phyloP scores from a whole-genome alignment of 345 rosid genomes.

The Nasturtium officinale region DNA sequence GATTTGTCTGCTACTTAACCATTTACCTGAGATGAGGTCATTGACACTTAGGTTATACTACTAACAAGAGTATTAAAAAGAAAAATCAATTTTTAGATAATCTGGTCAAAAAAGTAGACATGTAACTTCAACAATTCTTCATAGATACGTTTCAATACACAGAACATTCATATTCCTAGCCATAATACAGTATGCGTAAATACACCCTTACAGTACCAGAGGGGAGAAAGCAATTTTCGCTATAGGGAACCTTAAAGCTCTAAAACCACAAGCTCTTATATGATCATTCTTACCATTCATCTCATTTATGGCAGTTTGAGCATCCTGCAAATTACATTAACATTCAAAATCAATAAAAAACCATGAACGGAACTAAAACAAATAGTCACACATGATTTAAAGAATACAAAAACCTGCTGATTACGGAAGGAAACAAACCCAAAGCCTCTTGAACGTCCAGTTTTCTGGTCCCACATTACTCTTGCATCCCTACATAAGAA shows the following conservation, averaged over 20 bases:
- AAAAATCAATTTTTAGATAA: not conserved
- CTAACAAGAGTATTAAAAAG: not conserved
- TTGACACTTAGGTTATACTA: not conserved
- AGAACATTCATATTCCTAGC: not conserved
- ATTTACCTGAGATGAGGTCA: constrained; percentile 63
- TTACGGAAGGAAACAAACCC: constrained; percentile 90
- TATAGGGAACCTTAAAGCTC: not conserved
- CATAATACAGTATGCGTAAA: not conserved
- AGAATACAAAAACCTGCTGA: constrained; percentile 55
- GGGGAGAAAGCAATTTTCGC: not conserved
- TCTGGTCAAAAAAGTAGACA: not conserved
- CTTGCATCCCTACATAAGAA: constrained; percentile 63
- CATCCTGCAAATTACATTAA: constrained; percentile 57
- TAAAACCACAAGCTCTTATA: not conserved
- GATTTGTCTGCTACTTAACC: constrained; percentile 91
- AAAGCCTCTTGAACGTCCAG: constrained; percentile 94
- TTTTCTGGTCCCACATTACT: constrained; percentile 99
- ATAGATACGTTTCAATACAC: not conserved
- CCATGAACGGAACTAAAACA: not conserved
- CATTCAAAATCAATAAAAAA: not conserved
- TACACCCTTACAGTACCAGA: not conserved
- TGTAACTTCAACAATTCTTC: not conserved
- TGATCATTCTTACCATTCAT: constrained; percentile 61
- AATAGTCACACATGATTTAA: constrained; percentile 6
- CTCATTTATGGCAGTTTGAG: constrained; percentile 84